Base-by-base conservation (phyloP, 2,329 filamentous ascomycete genomes). In the Penicillium crustosum region DNA sequence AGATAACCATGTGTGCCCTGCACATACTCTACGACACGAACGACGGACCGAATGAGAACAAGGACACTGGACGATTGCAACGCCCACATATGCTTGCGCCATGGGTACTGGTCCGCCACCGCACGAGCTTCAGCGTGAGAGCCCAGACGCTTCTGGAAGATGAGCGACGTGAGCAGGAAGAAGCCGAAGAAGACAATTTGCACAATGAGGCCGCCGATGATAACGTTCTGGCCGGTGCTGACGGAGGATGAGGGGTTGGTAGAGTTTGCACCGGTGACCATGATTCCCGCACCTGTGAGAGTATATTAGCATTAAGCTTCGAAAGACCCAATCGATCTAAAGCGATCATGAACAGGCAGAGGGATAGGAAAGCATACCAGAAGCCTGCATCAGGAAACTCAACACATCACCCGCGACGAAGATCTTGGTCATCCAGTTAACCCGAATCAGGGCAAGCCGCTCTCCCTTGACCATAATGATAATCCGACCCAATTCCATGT, bases 41-140 rank as follows among this genome's bases (percentile, higher is more conserved):
- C 68, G 27, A 72, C 43, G 2, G 65, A 68, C 48, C 70, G 64
- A n/a, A 73, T 57, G 23, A 73, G 55, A 48, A 70, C 66, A 43
- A 72, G 57, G 9, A 63, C 45, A 38, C 66, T 68, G 10, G 65
- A 63, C 6, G 55, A 49, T 41, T 68, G 58, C 41, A 69, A 41
- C 2, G 67, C 71, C 49, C 70, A 73, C 35, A 79, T 64, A 39
- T 78, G 67, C 27, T 60, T 68, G 47, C 68, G 68, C 77, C 78
- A 80, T 27, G 65, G 52, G 1, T 51, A 53, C 13, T 59, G 50
- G 25, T 73, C 53, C 1, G 57, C 57, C 2, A 57, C 55, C 1
- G 68, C 65, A 6, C 52, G 60, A 35, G 64, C 55, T 41, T 70
- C 75, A 0, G 76, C 70, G 15, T 66, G 42, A 4, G 61, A 63